Evolutionary conservation across 2,329 filamentous ascomycete genomes (phyloP).

Genomic region (Xylariaceae sp.): DNA sequence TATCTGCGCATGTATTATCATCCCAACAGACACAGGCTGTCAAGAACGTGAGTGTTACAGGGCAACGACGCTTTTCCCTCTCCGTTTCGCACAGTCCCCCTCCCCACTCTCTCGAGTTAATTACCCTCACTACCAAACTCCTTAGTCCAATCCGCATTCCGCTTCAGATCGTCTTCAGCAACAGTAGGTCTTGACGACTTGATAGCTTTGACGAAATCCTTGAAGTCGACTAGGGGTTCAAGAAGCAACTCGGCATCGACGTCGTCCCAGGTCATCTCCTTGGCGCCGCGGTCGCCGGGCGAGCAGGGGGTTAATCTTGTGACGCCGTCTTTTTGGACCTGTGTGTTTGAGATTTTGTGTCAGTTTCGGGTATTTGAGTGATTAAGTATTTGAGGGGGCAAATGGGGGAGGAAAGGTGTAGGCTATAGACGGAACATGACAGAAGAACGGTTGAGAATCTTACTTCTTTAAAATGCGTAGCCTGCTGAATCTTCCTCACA

Average conservation of each 20-base stretch:
- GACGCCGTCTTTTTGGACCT: slow-evolving; percentile 67
- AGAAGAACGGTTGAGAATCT: too few relatives aligned
- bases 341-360: background rate
- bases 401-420: background rate
- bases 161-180: slow-evolving; percentile 75
- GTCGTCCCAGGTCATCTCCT: slow-evolving; percentile 92
- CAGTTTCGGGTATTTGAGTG: background rate
- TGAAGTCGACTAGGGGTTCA: slow-evolving; percentile 80
- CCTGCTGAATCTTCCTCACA: slow-evolving; percentile 91
- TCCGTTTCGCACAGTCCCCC: background rate
- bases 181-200: slow-evolving; percentile 87
- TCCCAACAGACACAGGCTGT: too few relatives aligned
- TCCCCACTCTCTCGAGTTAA: slow-evolving; percentile 36
- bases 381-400: background rate
- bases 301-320: slow-evolving; percentile 84
- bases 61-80: slow-evolving; percentile 10
- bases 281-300: slow-evolving; percentile 78
- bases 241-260: slow-evolving; percentile 79
- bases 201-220: slow-evolving; percentile 92
- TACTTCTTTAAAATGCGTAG: slow-evolving; percentile 96
- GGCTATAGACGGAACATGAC: slow-evolving; percentile 4
- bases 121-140: slow-evolving; percentile 91
- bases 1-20: too few relatives aligned
- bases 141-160: slow-evolving; percentile 88
- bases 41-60: too few relatives aligned